Base-by-base conservation (phyloP, 2,329 filamentous ascomycete species). In the Capronia epimyces region DNA sequence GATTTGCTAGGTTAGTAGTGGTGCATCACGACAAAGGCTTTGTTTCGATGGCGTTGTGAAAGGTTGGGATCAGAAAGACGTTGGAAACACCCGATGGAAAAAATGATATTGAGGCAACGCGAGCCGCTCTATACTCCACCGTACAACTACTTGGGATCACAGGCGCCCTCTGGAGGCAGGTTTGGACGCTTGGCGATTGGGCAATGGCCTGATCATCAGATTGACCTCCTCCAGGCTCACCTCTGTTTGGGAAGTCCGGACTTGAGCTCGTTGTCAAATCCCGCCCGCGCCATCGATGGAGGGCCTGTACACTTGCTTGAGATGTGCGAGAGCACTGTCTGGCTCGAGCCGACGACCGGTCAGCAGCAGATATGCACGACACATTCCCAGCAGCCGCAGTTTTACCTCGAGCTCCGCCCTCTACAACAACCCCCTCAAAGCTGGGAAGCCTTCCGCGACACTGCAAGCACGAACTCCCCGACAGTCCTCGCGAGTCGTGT, bases 321-420 rank as follows among this genome's bases (percentile, higher is more conserved):
- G 52, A 45, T 59, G 57, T 46, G 49, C 52, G 6, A 46, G 57
- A 45, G 46, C 57, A 48, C 52, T 59, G 27, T 53, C 55, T 18
- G 47, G 46, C 15, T 32, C 29, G 9, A 39, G 39, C 29, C 31
- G 43, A 51, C 40, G 44, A 18, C 48, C 42, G n/a, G 34, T 50
- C 20, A 34, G 48, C 31, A 27, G 29, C 9, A 32, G 15, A 18
- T 37, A 37, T 15, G 34, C 34, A 18, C 34, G 18, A 12, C 34
- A 20, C 13, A 37, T 37, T 18, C 12, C 34, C 20, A 15, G 34
- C 20, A 18, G 39, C 27, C 57, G 57, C 31, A 52, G 46, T 45
- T 56, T 57, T 32, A 37, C 52, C 25, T 52, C 55, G 41, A 55
- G 49, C 46, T 46, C 52, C 20, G 29, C 50, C n/a, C 20, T 48